Base-by-base conservation (phyloP, 345 rosid genomes). In the Salix koriyanagi region DNA sequence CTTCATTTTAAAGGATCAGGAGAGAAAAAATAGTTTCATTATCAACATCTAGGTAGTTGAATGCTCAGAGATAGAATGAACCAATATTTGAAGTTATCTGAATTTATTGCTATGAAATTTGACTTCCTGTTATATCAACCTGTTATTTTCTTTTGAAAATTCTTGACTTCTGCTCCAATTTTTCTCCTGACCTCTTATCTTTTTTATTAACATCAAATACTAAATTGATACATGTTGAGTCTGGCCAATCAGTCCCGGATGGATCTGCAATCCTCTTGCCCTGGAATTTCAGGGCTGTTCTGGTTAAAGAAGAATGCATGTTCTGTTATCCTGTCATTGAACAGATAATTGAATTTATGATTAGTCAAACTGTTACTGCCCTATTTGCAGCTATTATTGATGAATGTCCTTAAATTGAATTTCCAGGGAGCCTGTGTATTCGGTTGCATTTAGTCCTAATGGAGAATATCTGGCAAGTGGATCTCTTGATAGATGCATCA, bases 401-500 rank as follows among this genome's bases (percentile, higher is more conserved):
- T 28, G 62, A 80, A 4, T 70, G 25, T 41, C 23, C 61, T 70
- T 32, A 44, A 11, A 75, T 58, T 77, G 56, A 54, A 67, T 67
- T 4, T 23, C 74, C 83, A 96, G 98, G 92, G 98, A 91, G 48
- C 97, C 97, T 21, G 97, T 96, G 50, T 96, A 92, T 83, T 91
- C 99, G 0, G 88, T 96, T 39, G 99, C 99, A 75, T 96, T 96
- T 85, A 94, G 99, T 83, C 99, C 99, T 44, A 94, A 92, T 52
- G 98, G 98, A 18, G 97, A 96, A 84, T 96, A 86, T 83, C 83
- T 96, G 73, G 99, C 97, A 14, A 94, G 97, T 69, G 99, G 99
- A 46, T 96, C 99, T 13, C 85, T 92, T 25, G 99, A 96, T 86
- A 91, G 69, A 79, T 92, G 97, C 67, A 88, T 96, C 66, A 96